Percentiles rank a stretch among this genome's conserved stretches.
These are phyloP conservation scores for Acidiella bohemica DNA, from an alignment of 495 filamentous ascomycete species.

Conservation along the genomic window DNA sequence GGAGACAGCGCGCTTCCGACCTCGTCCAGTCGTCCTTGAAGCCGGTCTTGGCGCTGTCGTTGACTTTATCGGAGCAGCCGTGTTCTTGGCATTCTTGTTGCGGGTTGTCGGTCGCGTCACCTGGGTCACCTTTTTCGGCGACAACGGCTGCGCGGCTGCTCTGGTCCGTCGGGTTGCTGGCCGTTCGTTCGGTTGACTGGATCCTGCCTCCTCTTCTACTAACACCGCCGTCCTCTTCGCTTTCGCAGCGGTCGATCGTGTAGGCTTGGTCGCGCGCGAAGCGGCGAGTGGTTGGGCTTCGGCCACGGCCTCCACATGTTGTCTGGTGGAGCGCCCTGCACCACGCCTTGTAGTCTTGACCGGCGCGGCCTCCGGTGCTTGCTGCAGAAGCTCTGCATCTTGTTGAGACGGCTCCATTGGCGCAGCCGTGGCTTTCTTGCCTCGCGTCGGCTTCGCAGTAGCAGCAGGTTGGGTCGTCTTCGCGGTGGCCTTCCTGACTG, in stretches of 20 bases:
- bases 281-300: too few species aligned
- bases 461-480: constrained; percentile 4
- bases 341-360: too few species aligned
- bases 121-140: constrained; percentile 21
- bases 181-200: neutral
- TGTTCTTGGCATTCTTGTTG: neutral
- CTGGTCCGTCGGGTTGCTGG: constrained; percentile 2
- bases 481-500: constrained; percentile 12
- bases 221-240: neutral
- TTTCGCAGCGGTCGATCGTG: too few species aligned
- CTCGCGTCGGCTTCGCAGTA: constrained; percentile 3
- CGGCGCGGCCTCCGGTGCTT: too few species aligned
- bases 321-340: too few species aligned
- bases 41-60: neutral
- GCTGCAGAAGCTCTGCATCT: too few species aligned
- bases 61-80: neutral
- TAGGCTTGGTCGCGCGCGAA: too few species aligned
- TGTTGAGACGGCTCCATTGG: too few species aligned
- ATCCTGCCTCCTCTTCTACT: neutral
- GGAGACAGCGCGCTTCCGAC: constrained; percentile 9
- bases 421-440: constrained; percentile 3
- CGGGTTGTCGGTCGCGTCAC: constrained; percentile 4
- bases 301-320: too few species aligned
- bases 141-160: constrained; percentile 8
- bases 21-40: neutral